A percentile compares a stretch with the other conserved stretches of the same genome.
Conservation (phyloP, 2,329 filamentous ascomycete species). For the Hyphodiscus sp. region DNA sequence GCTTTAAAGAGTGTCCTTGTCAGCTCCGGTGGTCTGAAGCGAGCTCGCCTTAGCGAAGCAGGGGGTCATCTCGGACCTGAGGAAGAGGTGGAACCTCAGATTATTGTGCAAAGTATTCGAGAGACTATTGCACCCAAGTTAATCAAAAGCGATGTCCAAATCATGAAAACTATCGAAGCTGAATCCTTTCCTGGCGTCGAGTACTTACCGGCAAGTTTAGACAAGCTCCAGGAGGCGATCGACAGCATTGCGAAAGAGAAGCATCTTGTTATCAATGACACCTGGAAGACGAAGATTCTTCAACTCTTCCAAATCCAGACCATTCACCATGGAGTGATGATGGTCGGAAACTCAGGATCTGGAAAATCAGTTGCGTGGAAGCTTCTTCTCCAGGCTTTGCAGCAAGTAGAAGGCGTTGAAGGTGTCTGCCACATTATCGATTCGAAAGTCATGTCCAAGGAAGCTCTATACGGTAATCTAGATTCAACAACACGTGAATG, state of each 20-base stretch:
- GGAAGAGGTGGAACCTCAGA: conserved; percentile 83
- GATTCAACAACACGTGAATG: conserved; percentile 97
- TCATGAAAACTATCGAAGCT: conserved; percentile 76
- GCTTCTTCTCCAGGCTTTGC: conserved; percentile 81
- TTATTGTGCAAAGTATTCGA: conserved; percentile 95
- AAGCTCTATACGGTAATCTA: conserved; percentile 89
- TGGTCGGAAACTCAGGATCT: conserved; percentile 96
- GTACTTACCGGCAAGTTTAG: conserved; percentile 84
- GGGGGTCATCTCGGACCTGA: conserved; percentile 55
- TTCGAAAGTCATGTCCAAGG: conserved; percentile 99
- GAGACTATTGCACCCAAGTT: conserved; percentile 98
- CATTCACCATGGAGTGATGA: conserved; percentile 99
- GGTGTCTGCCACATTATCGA: conserved; percentile 97
- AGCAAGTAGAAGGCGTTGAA: conserved; percentile 84
- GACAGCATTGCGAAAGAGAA: conserved; percentile 75
- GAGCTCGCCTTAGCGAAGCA: conserved; percentile 61
- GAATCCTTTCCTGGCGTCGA: conserved; percentile 87
- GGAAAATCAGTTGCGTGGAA: conserved; percentile 97
- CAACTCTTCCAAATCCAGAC: conserved; percentile 97
- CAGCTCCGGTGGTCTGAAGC: conserved; percentile 93
- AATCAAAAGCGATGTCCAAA: conserved; percentile 84
- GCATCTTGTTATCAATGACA: conserved; percentile 82
- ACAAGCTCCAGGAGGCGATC: conserved; percentile 73
- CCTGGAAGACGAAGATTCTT: conserved; percentile 95
- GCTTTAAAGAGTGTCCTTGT: conserved; percentile 97